Evolutionary conservation across 305 asterid species (phyloP).

Genomic region (Fraxinus xanthoxyloides): DNA sequence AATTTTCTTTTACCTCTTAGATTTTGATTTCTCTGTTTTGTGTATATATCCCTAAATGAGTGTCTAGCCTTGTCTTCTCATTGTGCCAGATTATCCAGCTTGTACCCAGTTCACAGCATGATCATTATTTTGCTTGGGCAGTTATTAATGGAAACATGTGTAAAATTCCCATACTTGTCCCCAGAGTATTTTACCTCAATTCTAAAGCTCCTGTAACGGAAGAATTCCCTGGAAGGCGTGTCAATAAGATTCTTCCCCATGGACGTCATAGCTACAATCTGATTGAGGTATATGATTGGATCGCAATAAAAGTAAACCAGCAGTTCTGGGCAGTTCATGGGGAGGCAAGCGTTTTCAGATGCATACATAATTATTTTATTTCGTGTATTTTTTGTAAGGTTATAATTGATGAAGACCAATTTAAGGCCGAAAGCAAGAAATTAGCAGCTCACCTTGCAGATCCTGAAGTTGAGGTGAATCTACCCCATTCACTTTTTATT

Average conservation of each 20-base stretch:
- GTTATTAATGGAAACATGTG: conserved; percentile 86
- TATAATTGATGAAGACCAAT: conserved; percentile 83
- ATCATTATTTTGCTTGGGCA: conserved; percentile 90
- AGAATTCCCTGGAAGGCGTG: conserved; percentile 94
- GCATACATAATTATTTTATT: conserved; percentile 18
- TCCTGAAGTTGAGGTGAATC: conserved; percentile 93
- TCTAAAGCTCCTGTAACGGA: conserved; percentile 96
- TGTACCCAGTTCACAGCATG: conserved; percentile 63
- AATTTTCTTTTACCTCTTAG: conserved; percentile 16
- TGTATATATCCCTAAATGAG: conserved; percentile 17
- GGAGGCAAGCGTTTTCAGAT: conserved; percentile 12
- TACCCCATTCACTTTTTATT: conserved; percentile 17
- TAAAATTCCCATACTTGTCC: conserved; percentile 69
- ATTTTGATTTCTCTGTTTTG: conserved; percentile 5
- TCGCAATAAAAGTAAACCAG: conserved; percentile 21
- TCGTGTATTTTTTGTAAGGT: conserved; percentile 46
- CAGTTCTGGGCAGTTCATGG: conserved; percentile 16
- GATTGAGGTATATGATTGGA: conserved; percentile 63
- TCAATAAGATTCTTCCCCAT: conserved; percentile 92
- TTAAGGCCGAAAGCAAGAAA: conserved; percentile 82
- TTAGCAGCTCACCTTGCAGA: conserved; percentile 95
- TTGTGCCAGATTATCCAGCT: conserved; percentile 81
- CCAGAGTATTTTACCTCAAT: conserved; percentile 90
- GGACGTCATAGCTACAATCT: conserved; percentile 81
- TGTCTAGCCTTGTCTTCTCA: conserved; percentile 27